phyloP scores from a whole-genome alignment of 2,329 filamentous ascomycete genomes.

The Raffaelea ambrosiae region DNA sequence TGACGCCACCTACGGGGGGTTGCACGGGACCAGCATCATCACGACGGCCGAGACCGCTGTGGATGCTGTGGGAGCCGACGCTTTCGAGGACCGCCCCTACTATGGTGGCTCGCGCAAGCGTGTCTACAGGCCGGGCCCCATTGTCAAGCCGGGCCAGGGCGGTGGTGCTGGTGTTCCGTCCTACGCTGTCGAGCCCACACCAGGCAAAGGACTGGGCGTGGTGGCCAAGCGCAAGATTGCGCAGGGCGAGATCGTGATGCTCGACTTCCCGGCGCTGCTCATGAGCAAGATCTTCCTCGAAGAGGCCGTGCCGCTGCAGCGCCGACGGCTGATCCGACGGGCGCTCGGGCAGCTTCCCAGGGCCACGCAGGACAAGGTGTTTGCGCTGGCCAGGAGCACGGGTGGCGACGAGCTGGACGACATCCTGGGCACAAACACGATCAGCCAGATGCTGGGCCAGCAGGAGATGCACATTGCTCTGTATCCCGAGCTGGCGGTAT shows the following conservation, averaged over 20 bases:
- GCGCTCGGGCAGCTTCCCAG: slow-evolving; percentile 20
- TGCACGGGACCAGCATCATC: slow-evolving; percentile 14
- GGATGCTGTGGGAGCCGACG: slow-evolving; percentile 10
- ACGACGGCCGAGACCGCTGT: slow-evolving; percentile 14
- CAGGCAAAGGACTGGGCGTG: slow-evolving; percentile 22
- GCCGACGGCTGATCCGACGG: slow-evolving; percentile 18
- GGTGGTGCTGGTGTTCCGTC: slow-evolving; percentile 8
- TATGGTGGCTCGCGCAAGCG: slow-evolving; percentile 12
- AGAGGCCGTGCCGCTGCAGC: slow-evolving; percentile 12
- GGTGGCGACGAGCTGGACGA: slow-evolving; percentile 23
- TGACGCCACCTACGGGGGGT: slow-evolving; percentile 11
- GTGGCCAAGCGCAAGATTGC: slow-evolving; percentile 21
- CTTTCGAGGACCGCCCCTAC: slow-evolving; percentile 14
- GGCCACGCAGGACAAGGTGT: slow-evolving; percentile 13
- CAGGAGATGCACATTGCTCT: slow-evolving; percentile 18
- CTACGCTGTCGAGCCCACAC: slow-evolving; percentile 18
- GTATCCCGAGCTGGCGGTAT: slow-evolving; percentile 24
- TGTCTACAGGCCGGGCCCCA: slow-evolving; percentile 2
- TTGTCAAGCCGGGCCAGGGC: not conserved
- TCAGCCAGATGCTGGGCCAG: slow-evolving; percentile 17
- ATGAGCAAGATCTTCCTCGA: slow-evolving; percentile 16
- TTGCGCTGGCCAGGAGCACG: slow-evolving; percentile 20
- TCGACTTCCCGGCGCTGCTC: slow-evolving; percentile 19
- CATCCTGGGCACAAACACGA: slow-evolving; percentile 25
- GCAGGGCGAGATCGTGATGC: slow-evolving; percentile 22